Evolutionary conservation across 768 basidiomycete genomes (phyloP).

Genomic region (Trametes cubensis): DNA sequence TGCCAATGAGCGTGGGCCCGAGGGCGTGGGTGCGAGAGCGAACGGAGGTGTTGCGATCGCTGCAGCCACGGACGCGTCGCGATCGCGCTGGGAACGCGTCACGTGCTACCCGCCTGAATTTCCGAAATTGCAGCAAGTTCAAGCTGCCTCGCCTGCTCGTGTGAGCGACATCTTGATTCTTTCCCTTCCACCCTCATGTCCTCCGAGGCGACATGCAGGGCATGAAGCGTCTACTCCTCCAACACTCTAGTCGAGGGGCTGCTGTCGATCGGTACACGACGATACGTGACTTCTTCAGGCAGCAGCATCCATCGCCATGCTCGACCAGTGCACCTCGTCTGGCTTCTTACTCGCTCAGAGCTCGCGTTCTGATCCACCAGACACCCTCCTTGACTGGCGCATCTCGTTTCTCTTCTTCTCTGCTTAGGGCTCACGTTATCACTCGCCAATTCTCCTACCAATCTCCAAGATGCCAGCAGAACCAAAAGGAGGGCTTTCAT

Average conservation of each 20-base stretch:
- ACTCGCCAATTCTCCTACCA: slow-evolving; percentile 7
- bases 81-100: slow-evolving; percentile 10
- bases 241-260: slow-evolving; percentile 29
- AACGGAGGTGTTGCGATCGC: not conserved
- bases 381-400: not conserved
- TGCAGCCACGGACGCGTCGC: slow-evolving; percentile 3
- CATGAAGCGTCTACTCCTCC: slow-evolving; percentile 21
- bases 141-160: not conserved
- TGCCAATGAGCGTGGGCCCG: not conserved
- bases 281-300: slow-evolving; percentile 61
- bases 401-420: not conserved
- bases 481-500: not conserved
- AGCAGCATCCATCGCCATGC: slow-evolving; percentile 23
- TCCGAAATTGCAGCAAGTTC: not conserved
- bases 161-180: not conserved
- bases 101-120: slow-evolving; percentile 8
- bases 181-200: slow-evolving; percentile 1
- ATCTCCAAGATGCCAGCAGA: not conserved
- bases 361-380: not conserved
- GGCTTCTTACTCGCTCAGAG: not conserved
- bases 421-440: not conserved
- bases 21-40: not conserved
- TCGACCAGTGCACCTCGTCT: not conserved
- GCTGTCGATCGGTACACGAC: slow-evolving; percentile 58
- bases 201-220: slow-evolving; percentile 8